Base-by-base conservation (phyloP, 1,139 yeast genomes). In the Zygoascus hellenicus region DNA sequence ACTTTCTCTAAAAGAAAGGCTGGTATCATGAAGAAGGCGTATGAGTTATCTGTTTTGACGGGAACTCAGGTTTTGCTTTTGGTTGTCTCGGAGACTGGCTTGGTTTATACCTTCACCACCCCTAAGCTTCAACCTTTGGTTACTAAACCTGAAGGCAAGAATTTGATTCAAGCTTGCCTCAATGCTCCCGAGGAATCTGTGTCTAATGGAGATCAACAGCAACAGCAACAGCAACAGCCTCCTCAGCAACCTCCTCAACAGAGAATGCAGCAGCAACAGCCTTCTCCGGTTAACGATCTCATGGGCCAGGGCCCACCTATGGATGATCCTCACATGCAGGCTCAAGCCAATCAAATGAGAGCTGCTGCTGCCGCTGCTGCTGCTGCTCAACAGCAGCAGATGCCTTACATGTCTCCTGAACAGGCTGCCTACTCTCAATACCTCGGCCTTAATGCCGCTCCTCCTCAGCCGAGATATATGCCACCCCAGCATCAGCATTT, bases 1-100 rank as follows among this genome's bases (percentile, higher is more conserved):
- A 92, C 98, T 26, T 92, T 92, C 62, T 87, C 96, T 47, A 92
- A 92, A 72, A 85, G 98, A 69, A 90, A 92, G 70, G 97, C 97
- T 38, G 98, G 98, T 55, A 92, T 92, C 61, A 92, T 92, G 98
- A 92, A 92, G 71, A 71, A 92, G 72, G 98, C 98, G 14, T 92
- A 92, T 69, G 98, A 92, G 67, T 76, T 92, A 57, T 83, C 95
- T 22, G 97, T 94, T 45, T 76, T 92, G 58, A 92, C 98, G 9
- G 98, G 98, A 45, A 92, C 97, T 38, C 98, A 92, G 68, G 97
- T 92, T 32, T 76, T 92, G 56, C 73, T 92, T 51, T 77, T 92
- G 58, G 98, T 94, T 51, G 97, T 92, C 37, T 84, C 95, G 46
- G 98, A 92, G 68, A 92, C 98, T 16, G 98, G 98, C 6, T 80